phyloP scores from a whole-genome alignment of 306 rosid genomes.

The Astragalus membranaceus region DNA sequence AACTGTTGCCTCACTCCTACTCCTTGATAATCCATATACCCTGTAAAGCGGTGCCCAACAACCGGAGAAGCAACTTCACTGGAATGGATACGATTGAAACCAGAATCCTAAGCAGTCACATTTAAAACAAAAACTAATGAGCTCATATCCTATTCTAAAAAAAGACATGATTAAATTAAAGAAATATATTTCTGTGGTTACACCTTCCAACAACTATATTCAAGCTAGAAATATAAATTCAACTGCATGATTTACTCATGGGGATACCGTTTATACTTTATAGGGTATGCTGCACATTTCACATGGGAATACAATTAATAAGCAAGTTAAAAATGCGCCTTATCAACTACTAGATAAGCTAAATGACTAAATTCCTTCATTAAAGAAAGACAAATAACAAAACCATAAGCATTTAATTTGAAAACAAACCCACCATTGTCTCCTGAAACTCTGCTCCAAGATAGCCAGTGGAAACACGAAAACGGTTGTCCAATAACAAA shows the following conservation, averaged over 20 bases:
- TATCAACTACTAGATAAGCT: not conserved
- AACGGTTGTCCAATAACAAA: slow-evolving; percentile 71
- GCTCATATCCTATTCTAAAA: slow-evolving; percentile 7
- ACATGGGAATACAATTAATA: not conserved
- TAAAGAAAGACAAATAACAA: not conserved
- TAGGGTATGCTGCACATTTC: not conserved
- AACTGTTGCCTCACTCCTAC: slow-evolving; percentile 51
- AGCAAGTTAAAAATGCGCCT: not conserved
- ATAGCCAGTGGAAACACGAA: slow-evolving; percentile 78
- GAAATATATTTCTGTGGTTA: not conserved
- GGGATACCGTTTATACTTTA: not conserved
- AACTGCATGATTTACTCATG: not conserved
- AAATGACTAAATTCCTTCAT: slow-evolving; percentile 13
- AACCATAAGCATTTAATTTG: not conserved
- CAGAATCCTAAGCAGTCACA: slow-evolving; percentile 41
- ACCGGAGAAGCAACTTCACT: slow-evolving; percentile 50
- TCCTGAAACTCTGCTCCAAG: slow-evolving; percentile 95
- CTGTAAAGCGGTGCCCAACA: slow-evolving; percentile 64
- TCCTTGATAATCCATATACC: slow-evolving; percentile 66
- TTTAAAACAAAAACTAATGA: slow-evolving; percentile 21
- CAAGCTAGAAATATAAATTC: slow-evolving; percentile 19
- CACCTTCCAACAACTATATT: slow-evolving; percentile 1
- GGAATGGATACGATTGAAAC: slow-evolving; percentile 51
- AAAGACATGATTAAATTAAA: not conserved
- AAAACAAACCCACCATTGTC: slow-evolving; percentile 48